A percentile compares a stretch with the other conserved stretches of the same genome.
phyloP scores from a whole-genome alignment of 2,329 filamentous ascomycete genomes.

The Alternaria angustiovoidea region DNA sequence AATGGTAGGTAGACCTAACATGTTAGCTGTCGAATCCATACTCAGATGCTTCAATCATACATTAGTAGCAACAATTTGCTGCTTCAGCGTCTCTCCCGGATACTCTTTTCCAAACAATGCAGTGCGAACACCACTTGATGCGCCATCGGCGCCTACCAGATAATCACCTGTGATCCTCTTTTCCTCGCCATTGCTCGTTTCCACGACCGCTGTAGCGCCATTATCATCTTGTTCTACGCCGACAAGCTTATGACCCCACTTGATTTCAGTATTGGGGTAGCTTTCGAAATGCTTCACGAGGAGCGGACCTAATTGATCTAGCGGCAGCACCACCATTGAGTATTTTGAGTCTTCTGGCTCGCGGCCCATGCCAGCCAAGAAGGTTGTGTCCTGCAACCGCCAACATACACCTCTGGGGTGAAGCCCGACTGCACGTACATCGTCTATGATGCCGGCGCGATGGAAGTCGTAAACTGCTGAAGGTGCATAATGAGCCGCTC shows the following conservation, averaged over 20 bases:
- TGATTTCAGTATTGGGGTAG: slow-evolving; percentile 36
- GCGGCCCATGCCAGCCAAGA: slow-evolving; percentile 42
- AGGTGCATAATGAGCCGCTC: slow-evolving; percentile 69
- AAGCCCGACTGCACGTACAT: slow-evolving; percentile 56
- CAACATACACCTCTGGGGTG: slow-evolving; percentile 55
- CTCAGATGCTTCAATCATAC: slow-evolving; percentile 46
- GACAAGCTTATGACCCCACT: slow-evolving; percentile 44
- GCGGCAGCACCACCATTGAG: slow-evolving; percentile 42
- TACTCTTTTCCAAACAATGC: slow-evolving; percentile 53
- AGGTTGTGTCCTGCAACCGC: slow-evolving; percentile 51
- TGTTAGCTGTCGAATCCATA: slow-evolving; percentile 2
- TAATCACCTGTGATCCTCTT: slow-evolving; percentile 42
- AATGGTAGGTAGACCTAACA: slow-evolving; percentile 66
- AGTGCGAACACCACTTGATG: slow-evolving; percentile 43
- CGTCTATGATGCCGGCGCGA: slow-evolving; percentile 67
- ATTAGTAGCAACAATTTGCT: slow-evolving; percentile 70
- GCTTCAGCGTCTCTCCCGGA: slow-evolving; percentile 67
- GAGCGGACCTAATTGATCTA: slow-evolving; percentile 42
- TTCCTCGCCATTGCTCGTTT: slow-evolving; percentile 35
- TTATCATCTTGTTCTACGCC: slow-evolving; percentile 43
- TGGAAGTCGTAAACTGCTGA: slow-evolving; percentile 66
- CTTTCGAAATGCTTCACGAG: slow-evolving; percentile 41
- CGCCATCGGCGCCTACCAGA: slow-evolving; percentile 47
- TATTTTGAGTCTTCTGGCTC: slow-evolving; percentile 39
- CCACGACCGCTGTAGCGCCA: slow-evolving; percentile 38